Evolutionary conservation across 1,139 yeast genomes (phyloP).

Genomic region (Hansenula anomala): DNA sequence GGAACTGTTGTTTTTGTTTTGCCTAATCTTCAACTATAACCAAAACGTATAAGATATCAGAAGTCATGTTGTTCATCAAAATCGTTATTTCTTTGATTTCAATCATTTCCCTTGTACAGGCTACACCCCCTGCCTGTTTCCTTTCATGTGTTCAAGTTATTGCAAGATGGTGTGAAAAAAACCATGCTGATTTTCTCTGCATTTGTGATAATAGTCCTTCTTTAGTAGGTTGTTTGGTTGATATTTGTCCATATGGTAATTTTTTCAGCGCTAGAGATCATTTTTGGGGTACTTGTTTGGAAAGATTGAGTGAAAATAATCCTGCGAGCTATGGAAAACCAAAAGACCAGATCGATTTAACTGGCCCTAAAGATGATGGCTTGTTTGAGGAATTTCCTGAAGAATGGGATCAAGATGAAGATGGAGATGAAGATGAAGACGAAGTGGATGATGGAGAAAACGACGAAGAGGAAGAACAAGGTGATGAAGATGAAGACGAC

Average conservation of each 20-base stretch:
- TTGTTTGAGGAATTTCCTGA: not conserved
- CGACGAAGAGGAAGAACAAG: slow-evolving; percentile 5
- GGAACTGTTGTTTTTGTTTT: too few species aligned
- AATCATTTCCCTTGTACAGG: slow-evolving; percentile 10
- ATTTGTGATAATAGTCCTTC: slow-evolving; percentile 35
- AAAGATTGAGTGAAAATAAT: slow-evolving; percentile 26
- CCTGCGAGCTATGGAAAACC: not conserved
- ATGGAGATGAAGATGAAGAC: not conserved
- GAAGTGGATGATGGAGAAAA: not conserved
- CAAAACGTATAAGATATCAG: too few species aligned
- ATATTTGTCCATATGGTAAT: slow-evolving; percentile 43
- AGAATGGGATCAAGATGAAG: slow-evolving; percentile 2
- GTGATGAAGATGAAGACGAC: not conserved
- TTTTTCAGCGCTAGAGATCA: slow-evolving; percentile 50
- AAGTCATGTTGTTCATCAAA: not conserved
- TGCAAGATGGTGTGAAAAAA: slow-evolving; percentile 30
- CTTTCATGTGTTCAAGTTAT: slow-evolving; percentile 39
- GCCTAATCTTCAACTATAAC: too few species aligned
- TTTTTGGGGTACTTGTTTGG: slow-evolving; percentile 49
- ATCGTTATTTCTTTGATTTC: not conserved
- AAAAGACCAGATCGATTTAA: not conserved
- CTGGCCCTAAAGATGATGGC: not conserved
- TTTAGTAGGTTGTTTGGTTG: slow-evolving; percentile 42
- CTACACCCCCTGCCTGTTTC: slow-evolving; percentile 55
- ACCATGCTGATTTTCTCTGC: slow-evolving; percentile 35